Base-by-base conservation (phyloP, 306 rosid genomes). In the Aeschynomene evenia region DNA sequence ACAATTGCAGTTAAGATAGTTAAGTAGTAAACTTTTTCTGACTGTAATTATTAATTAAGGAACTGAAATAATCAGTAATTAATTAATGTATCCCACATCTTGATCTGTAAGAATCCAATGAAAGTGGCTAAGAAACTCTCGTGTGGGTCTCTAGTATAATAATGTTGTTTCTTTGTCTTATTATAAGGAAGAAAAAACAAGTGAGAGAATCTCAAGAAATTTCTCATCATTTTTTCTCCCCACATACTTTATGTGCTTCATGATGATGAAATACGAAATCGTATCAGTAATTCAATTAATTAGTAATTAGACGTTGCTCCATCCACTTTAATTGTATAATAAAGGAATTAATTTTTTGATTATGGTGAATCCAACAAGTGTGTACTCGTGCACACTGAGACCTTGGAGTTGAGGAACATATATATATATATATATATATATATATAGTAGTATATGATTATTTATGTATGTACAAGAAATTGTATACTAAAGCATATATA, bases 61-160 rank as follows among this genome's bases (percentile, higher is more conserved):
- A 45, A 23, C 19, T 50, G 78, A 79, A 79, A 78, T 66, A 79
- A 78, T 66, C 50, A 68, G 24, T 62, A 59, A n/a, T n/a, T n/a
- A n/a, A n/a, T n/a, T n/a, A n/a, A 0, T 12, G 48, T 43, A 86
- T 81, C 79, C 81, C 73, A 39, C 82, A 69, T 75, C 19, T 10
- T 2, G n/a, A 12, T 40, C 4, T 16, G 23, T 21, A 82, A 74
- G 89, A 84, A 87, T 87, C 89, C 89, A 84, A 87, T 87, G 92
- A 39, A n/a, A n/a, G n/a, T n/a, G n/a, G n/a, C n/a, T n/a, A n/a
- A 77, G 26, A 12, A 54, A 57, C 78, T 77, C 86, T 84, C 86
- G 86, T 86, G 88, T 81, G 85, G 80, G 24, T 79, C 75, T 46
- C n/a, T n/a, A n/a, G n/a, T n/a, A 46, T 70, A 50, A 63, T 45